These are phyloP conservation scores for Metschnikowia anglica DNA, from an alignment of 805 yeast genomes.

Conservation along the genomic window DNA sequence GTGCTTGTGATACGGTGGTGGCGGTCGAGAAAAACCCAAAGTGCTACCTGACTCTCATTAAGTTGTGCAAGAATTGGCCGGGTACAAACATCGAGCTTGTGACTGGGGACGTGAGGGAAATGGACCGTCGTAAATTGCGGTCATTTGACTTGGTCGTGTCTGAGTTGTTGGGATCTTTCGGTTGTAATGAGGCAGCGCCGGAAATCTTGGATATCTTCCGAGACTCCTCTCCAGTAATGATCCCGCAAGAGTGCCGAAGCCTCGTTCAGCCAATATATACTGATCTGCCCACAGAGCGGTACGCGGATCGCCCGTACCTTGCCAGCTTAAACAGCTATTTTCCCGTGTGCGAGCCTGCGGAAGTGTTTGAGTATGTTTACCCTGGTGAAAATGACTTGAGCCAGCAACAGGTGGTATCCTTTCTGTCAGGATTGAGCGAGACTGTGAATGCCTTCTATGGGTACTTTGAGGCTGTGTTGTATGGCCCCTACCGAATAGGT, in stretches of 20 bases:
- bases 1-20: conserved; percentile 16
- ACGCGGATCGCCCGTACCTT: conserved; percentile 24
- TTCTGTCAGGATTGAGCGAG: conserved; percentile 40
- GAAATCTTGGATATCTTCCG: conserved; percentile 56
- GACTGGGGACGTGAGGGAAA: conserved; percentile 54
- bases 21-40: conserved; percentile 74
- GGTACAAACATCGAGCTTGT: conserved; percentile 45
- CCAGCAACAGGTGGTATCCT: conserved; percentile 14
- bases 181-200: conserved; percentile 87
- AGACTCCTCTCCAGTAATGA: conserved; percentile 39
- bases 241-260: conserved; percentile 51
- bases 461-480: conserved; percentile 68
- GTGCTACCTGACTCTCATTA: conserved; percentile 52
- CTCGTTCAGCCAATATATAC: conserved; percentile 69
- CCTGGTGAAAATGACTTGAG: conserved; percentile 36
- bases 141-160: conserved; percentile 63
- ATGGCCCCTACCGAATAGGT: conserved; percentile 54
- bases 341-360: conserved; percentile 39
- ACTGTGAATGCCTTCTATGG: conserved; percentile 68
- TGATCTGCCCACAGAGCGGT: conserved; percentile 29
- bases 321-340: conserved; percentile 19
- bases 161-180: conserved; percentile 87
- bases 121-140: conserved; percentile 19
- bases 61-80: conserved; percentile 41
- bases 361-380: conserved; percentile 64